Conservation (phyloP, 257 asterid genomes). For the Solanum paucissectum region DNA sequence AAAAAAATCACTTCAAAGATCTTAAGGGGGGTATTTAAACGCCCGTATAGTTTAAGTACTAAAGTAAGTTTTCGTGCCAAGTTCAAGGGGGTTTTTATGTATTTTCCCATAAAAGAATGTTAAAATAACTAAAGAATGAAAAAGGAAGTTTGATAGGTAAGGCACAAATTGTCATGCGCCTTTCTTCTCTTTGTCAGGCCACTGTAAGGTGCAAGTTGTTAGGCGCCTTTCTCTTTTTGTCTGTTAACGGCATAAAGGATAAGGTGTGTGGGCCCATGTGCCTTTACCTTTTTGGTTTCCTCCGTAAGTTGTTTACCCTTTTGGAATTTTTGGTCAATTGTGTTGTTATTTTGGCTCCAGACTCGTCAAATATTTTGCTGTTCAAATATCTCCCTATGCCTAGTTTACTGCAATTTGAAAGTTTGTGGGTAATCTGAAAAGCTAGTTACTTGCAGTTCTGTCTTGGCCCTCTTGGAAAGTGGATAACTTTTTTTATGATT, state of each 20-base stretch:
- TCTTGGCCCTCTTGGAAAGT: background rate
- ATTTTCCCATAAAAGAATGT: too few relatives aligned
- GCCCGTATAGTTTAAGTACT: too few relatives aligned
- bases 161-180: too few relatives aligned
- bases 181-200: too few relatives aligned
- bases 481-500: background rate
- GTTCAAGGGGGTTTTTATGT: too few relatives aligned
- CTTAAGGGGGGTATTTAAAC: too few relatives aligned
- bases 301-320: background rate
- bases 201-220: background rate
- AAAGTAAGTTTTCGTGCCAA: too few relatives aligned
- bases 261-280: background rate
- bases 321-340: background rate
- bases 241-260: background rate
- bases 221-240: background rate
- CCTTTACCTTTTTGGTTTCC: too few relatives aligned
- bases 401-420: background rate
- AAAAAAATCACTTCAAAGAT: too few relatives aligned
- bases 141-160: too few relatives aligned
- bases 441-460: background rate
- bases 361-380: background rate
- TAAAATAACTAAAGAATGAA: too few relatives aligned
- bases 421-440: background rate
- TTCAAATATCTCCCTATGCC: background rate
- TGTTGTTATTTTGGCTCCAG: background rate